Evolutionary conservation across 2,329 filamentous ascomycete species (phyloP), one percentile per base, ranked within the genome.

Genomic region (Aspergillus pseudoglaucus): DNA sequence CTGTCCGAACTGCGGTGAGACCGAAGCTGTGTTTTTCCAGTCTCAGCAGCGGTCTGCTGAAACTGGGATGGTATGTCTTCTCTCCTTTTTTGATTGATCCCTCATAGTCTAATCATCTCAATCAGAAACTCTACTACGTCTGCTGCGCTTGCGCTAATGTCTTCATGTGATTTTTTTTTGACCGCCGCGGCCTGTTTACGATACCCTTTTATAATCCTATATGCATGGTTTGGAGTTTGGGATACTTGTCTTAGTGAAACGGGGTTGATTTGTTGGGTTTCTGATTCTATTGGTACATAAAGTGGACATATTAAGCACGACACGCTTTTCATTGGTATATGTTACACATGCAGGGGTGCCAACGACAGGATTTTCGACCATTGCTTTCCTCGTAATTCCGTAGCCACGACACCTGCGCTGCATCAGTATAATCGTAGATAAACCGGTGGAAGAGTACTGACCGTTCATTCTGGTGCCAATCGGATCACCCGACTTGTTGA

Each of bases 311-410:
- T 53, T 44, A 47, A 51, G 51, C 56, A 60, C 52, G 50, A 58
- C 54, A 55, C 58, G 59, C 61, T 64, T 57, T 58, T 46, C 53
- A 58, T 44, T 54, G 54, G 56, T 65, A 65, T 66, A 65, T 60
- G 53, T 70, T 79, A 87, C 67, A 87, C 72, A 71, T 88, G 82
- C 80, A 87, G 83, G 42, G 93, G 91, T 47, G 93, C 93, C 79
- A 98, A 81, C 59, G 88, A 95, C 66, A 98, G 72, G 62, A 98
- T 97, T 81, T 97, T 98, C 62, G 90, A 95, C 93, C 93, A 98
- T 74, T 95, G 86, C 78, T 88, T 93, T 66, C 88, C 82, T 67
- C 88, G 84, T 69, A 98, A 72, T 75, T 98, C 93, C 25, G 84
- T 80, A 50, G 90, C 93, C 40, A 98, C 93, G 40, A 97, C 82